Evolutionary conservation across 1,139 yeast species (phyloP), one percentile per base, ranked within the genome.

Genomic region (Yamadazyma triangularis): DNA sequence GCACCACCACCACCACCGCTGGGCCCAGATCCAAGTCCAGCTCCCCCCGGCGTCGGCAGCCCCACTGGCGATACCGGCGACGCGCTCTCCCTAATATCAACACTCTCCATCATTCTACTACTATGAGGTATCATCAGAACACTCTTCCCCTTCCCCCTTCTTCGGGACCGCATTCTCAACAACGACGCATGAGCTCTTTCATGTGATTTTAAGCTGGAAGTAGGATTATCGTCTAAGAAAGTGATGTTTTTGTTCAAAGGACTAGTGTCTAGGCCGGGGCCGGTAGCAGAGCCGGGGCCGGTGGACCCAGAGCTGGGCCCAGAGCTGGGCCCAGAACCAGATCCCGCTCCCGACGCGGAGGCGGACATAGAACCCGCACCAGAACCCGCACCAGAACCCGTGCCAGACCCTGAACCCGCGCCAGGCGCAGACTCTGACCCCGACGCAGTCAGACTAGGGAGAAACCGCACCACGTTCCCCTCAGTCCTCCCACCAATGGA

Each of bases 171-270:
- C 69, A 79, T 77, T 52, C 88, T 62, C 37, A 76, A 70, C 25
- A 80, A 54, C 0, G 84, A 77, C 0, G 85, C 85, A 48, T 77
- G 79, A 0, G 85, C 85, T 41, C 85, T 60, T 41, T 77, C 85
- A 25, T 68, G 64, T 4, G 81, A 76, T 36, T 77, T 58, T 4
- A 56, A 42, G 27, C 51, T 56, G 2, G 57, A 41, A 25, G 50
- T 50, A 4, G 67, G 63, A 11, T 47, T 43, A 13, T 60, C 67
- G 15, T 57, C 62, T 2, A 51, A 33, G 20, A 18, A 18, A 18
- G 6, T 18, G 7, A 53, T 39, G 2, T 31, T 34, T 14, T 36
- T 18, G 3, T 39, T 15, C 18, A 37, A 34, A 7, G 39, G 39
- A 29, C 32, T 38, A 4, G 22, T 26, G 11, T 21, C 23, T n/a